Base-by-base conservation (phyloP, 305 asterid genomes). In the Withania somnifera region DNA sequence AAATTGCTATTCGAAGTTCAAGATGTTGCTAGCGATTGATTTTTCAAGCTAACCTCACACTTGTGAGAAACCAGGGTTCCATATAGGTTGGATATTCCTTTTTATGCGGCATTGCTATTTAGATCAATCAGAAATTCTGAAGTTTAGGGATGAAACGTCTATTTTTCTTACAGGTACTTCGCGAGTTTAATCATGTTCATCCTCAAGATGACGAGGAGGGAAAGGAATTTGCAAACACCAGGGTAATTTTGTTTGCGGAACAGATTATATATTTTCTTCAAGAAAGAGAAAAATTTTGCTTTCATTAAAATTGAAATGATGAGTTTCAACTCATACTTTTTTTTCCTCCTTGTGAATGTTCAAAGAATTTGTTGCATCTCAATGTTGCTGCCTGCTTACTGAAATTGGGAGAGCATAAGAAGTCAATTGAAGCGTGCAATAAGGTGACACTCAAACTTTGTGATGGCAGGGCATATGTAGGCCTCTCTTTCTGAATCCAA, bases 161-260 rank as follows among this genome's bases (percentile, higher is more conserved):
- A 19, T 73, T 81, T 80, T n/a, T 32, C 69, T 75, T 84, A 45
- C 90, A 96, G 98, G 97, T 96, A 83, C 95, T 96, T 76, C 91
- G 98, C 28, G 99, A 96, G 82, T 93, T 96, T 89, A 96, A 96
- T 87, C 99, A 96, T 81, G 98, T 96, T 22, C 91, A 96, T 87
- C 99, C 99, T 76, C 97, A 90, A 85, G 95, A 92, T 82, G 99
- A 96, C 38, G 98, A 92, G 2, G 99, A 96, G 86, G 98, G 98
- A 68, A 96, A 94, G 86, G 98, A 96, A 81, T 96, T 96, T 88
- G 82, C 98, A 19, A 87, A 93, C 83, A 88, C 93, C 76, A 90
- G 99, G 86, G 99, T 93, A 94, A 83, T 97, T 84, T 54, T 76
- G 28, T 63, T 80, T 42, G 9, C 17, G 20, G 24, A 57, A 69